Evolutionary conservation across 192 early-diverging fungal genomes (phyloP).

Genomic region (Coemansia sp.): DNA sequence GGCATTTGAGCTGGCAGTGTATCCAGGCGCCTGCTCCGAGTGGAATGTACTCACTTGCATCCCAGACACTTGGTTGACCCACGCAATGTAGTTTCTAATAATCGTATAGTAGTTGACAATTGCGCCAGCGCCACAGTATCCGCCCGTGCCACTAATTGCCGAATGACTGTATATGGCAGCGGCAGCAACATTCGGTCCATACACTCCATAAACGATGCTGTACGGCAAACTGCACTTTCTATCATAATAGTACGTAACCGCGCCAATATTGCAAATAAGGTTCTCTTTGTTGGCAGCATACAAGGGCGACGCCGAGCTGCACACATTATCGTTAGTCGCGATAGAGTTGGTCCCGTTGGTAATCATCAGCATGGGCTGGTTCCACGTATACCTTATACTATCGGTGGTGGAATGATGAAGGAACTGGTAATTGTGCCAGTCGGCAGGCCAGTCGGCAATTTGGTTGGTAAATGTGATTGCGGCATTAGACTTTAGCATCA

Average conservation of each 20-base stretch:
- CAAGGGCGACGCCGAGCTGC: neutral
- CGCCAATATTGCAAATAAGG: conserved; percentile 17
- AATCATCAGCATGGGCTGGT: neutral
- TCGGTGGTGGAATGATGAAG: conserved; percentile 7
- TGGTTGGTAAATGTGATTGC: neutral
- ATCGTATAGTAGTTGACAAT: conserved; percentile 28
- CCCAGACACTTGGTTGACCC: conserved; percentile 7
- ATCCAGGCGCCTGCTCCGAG: neutral
- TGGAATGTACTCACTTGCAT: conserved; percentile 2
- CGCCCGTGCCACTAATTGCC: conserved; percentile 6
- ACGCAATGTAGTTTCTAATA: conserved; percentile 27
- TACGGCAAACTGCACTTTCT: conserved; percentile 12
- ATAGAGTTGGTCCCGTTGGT: neutral
- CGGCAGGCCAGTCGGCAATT: conserved; percentile 17
- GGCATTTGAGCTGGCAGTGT: conserved; percentile 1
- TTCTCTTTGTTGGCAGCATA: conserved; percentile 12
- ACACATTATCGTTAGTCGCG: neutral
- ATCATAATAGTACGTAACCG: neutral
- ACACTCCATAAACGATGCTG: conserved; percentile 9
- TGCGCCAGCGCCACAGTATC: conserved; percentile 12
- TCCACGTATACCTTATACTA: neutral
- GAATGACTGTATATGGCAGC: conserved; percentile 27
- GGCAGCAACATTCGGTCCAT: neutral
- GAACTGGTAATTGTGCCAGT: conserved; percentile 10
- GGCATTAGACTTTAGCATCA: neutral